Conservation (phyloP, 108 stramenopile genomes). For the Schizochytrium sp. region DNA sequence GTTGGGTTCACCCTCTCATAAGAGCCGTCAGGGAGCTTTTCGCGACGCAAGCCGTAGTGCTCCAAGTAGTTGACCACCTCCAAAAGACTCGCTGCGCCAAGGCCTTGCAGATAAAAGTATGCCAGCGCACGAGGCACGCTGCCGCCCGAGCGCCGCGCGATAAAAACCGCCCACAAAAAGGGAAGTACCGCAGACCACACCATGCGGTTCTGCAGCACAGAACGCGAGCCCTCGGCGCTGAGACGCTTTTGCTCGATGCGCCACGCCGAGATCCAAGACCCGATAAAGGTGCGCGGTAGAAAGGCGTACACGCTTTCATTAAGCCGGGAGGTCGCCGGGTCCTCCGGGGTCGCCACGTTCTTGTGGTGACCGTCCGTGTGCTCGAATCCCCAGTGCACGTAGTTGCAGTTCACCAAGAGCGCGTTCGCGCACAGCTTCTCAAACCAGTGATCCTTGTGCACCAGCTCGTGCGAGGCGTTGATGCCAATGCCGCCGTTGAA, state of each 20-base stretch:
- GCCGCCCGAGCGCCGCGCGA: neutral
- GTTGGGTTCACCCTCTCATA: neutral
- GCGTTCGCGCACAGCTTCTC: neutral
- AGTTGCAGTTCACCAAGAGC: neutral
- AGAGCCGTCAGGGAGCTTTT: neutral
- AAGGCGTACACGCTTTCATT: neutral
- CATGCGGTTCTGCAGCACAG: neutral
- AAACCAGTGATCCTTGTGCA: neutral
- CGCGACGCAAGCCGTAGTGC: neutral
- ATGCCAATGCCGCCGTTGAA: slow-evolving; percentile 9
- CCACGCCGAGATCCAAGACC: neutral
- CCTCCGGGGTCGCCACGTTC: neutral
- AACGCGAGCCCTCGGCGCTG: too few species aligned
- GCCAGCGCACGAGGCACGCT: neutral
- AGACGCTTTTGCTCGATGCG: neutral
- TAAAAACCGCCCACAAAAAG: neutral
- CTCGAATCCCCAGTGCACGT: neutral
- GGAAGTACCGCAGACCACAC: neutral
- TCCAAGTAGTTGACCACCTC: slow-evolving; percentile 4
- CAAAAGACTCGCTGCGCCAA: neutral
- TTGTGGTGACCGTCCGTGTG: neutral
- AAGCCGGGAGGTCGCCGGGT: neutral
- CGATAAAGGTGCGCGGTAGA: neutral
- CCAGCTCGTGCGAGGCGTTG: neutral
- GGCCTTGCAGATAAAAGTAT: neutral